phyloP scores from a whole-genome alignment of 257 asterid genomes.

The Solanum appendiculatum region DNA sequence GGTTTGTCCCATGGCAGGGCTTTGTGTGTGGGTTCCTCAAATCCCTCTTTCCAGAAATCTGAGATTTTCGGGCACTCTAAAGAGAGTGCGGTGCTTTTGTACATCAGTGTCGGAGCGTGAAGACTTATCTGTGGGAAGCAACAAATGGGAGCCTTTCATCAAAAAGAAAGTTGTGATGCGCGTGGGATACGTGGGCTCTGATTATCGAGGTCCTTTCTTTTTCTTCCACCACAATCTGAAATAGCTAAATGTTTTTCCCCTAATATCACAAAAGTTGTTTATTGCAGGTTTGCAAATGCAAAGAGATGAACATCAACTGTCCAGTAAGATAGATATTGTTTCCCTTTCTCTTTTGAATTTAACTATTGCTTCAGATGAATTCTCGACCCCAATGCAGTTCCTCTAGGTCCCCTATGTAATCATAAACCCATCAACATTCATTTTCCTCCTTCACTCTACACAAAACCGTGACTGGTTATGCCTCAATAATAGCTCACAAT shows the following conservation, averaged over 20 bases:
- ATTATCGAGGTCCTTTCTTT: slow-evolving; percentile 53
- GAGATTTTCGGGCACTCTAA: background rate
- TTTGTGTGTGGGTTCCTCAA: background rate
- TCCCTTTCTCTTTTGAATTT: background rate
- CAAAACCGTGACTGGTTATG: background rate
- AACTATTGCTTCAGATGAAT: background rate
- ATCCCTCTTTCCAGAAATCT: background rate
- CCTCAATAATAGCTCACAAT: background rate
- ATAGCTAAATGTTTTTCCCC: background rate
- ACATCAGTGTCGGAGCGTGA: slow-evolving; percentile 9
- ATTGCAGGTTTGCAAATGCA: slow-evolving; percentile 81
- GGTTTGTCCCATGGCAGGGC: background rate
- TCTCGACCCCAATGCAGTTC: too few relatives aligned
- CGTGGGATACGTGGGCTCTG: slow-evolving; percentile 89
- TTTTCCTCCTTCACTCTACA: background rate
- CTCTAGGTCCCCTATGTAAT: background rate
- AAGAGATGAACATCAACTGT: slow-evolving; percentile 46
- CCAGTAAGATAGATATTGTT: slow-evolving; percentile 46
- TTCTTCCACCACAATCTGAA: background rate
- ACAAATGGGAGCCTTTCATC: slow-evolving; percentile 66
- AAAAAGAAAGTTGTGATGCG: slow-evolving; percentile 98
- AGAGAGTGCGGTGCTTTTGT: slow-evolving; percentile 16
- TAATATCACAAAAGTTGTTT: background rate
- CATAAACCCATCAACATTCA: background rate
- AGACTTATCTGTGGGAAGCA: background rate